phyloP scores from a whole-genome alignment of 257 asterid genomes.

The Solanum habrochaites region DNA sequence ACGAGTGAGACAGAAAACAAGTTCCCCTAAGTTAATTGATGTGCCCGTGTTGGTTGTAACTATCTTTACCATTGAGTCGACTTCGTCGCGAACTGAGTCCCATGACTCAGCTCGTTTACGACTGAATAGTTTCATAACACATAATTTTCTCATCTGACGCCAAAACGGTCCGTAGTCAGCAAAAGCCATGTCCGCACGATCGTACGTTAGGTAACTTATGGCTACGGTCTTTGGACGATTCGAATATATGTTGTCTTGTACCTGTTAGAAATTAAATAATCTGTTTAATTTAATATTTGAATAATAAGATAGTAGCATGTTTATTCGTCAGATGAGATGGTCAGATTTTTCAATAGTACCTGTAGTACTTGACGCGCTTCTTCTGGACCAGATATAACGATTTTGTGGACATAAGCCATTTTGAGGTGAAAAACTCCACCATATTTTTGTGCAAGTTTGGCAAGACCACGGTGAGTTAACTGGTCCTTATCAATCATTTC shows the following conservation, averaged over 20 bases:
- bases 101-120: constrained; percentile 86
- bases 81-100: constrained; percentile 88
- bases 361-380: constrained; percentile 52
- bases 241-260: constrained; percentile 75
- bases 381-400: constrained; percentile 70
- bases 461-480: constrained; percentile 68
- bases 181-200: constrained; percentile 92
- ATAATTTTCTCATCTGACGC: constrained; percentile 91
- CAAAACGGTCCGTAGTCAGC: constrained; percentile 92
- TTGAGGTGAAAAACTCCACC: constrained; percentile 73
- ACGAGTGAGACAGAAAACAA: constrained; percentile 63
- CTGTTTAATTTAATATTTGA: too few relatives aligned
- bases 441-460: constrained; percentile 45
- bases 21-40: constrained; percentile 58
- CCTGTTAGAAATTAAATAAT: constrained; percentile 22
- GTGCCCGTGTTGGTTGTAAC: constrained; percentile 28
- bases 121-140: constrained; percentile 84
- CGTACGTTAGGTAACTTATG: constrained; percentile 61
- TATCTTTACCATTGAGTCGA: constrained; percentile 32
- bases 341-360: neutral
- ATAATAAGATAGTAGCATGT: too few relatives aligned
- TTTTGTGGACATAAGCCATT: constrained; percentile 57
- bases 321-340: too few relatives aligned
- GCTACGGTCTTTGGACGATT: constrained; percentile 81
- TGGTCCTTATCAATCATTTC: constrained; percentile 64